phyloP scores from a whole-genome alignment of 108 stramenopile genomes.

The Skeletonema potamos region DNA sequence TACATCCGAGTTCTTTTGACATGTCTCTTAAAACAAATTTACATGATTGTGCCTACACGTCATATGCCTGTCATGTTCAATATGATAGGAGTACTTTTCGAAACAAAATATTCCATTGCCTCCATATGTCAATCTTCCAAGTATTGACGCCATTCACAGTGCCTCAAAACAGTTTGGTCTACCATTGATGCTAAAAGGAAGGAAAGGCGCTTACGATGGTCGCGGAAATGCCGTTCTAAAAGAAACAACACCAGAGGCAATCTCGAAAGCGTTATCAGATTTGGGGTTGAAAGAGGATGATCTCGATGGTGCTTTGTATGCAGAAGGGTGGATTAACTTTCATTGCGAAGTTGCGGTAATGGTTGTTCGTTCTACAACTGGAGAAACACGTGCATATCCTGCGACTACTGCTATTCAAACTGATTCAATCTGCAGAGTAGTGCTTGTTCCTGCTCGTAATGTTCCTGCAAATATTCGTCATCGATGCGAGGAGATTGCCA shows the following conservation, averaged over 20 bases:
- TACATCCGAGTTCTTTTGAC: background rate
- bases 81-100: conserved; percentile 68
- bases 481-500: conserved; percentile 70
- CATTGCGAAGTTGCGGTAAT: conserved; percentile 95
- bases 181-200: conserved; percentile 96
- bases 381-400: conserved; percentile 83
- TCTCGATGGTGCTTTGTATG: conserved; percentile 72
- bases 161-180: conserved; percentile 79
- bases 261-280: conserved; percentile 54
- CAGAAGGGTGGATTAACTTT: conserved; percentile 95
- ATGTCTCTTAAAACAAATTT: background rate
- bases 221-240: conserved; percentile 92
- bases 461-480: conserved; percentile 58
- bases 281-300: conserved; percentile 49
- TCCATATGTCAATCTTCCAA: conserved; percentile 61
- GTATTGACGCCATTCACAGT: conserved; percentile 55
- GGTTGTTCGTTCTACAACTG: conserved; percentile 85
- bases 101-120: conserved; percentile 72
- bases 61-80: background rate
- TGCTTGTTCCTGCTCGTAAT: conserved; percentile 83
- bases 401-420: conserved; percentile 96
- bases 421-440: conserved; percentile 94
- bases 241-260: conserved; percentile 54
- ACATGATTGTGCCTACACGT: background rate
- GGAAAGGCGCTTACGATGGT: conserved; percentile 96